Evolutionary conservation across 2,329 filamentous ascomycete species (phyloP).

Genomic region (Erysiphe pulchra): DNA sequence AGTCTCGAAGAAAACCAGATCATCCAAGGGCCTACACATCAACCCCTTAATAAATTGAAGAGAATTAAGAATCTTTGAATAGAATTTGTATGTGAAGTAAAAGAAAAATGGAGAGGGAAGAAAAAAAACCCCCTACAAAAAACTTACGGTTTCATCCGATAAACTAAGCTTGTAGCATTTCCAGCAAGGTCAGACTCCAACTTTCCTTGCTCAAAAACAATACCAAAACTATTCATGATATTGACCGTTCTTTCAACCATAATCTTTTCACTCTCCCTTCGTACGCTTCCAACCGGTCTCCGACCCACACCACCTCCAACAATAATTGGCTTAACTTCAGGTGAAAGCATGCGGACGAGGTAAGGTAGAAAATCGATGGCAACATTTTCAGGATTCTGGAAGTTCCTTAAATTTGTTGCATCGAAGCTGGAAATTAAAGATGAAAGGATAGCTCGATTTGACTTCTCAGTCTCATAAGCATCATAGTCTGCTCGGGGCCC

Average conservation of each 20-base stretch:
- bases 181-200: conserved; percentile 42
- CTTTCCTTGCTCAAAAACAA: conserved; percentile 55
- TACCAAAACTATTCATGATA: conserved; percentile 59
- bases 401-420: conserved; percentile 46
- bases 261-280: conserved; percentile 58
- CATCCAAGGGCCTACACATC: conserved; percentile 36
- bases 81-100: background rate
- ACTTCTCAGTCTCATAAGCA: conserved; percentile 57
- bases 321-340: conserved; percentile 75
- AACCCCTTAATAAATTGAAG: background rate
- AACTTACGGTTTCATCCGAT: conserved; percentile 80
- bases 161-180: conserved; percentile 45
- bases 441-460: conserved; percentile 48
- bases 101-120: no score
- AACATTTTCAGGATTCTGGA: conserved; percentile 54
- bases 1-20: conserved; percentile 49
- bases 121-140: background rate
- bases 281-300: conserved; percentile 53
- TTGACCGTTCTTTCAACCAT: conserved; percentile 61
- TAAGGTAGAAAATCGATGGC: conserved; percentile 68
- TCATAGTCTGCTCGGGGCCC: conserved; percentile 61
- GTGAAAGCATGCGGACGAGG: conserved; percentile 58
- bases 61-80: no score
- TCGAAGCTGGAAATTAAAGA: conserved; percentile 50
- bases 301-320: conserved; percentile 43